Percentiles rank a stretch among this genome's conserved stretches.
These are phyloP conservation scores for Carex pumila DNA, from an alignment of 176 grass and related monocot genomes.

Conservation along the genomic window DNA sequence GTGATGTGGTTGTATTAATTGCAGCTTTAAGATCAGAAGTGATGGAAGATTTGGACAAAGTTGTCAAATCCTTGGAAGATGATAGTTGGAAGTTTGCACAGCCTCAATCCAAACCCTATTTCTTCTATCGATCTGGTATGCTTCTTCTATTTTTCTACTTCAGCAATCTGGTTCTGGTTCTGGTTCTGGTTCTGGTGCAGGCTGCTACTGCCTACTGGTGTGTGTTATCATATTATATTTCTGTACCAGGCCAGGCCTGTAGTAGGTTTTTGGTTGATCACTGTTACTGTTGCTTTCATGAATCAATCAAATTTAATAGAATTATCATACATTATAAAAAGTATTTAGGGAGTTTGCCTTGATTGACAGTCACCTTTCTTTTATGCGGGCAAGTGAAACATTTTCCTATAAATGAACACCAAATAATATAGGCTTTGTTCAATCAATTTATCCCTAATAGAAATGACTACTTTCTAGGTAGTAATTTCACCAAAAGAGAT, in stretches of 20 bases:
- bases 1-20: not conserved
- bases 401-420: not conserved
- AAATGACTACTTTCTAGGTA: no score
- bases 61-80: slow-evolving; percentile 81
- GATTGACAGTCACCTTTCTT: not conserved
- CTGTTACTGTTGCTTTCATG: not conserved
- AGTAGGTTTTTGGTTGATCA: not conserved
- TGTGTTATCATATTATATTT: not conserved
- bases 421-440: no score
- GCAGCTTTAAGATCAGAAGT: slow-evolving; percentile 69
- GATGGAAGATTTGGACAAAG: slow-evolving; percentile 71
- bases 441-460: no score
- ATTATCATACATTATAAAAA: not conserved
- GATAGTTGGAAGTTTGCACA: slow-evolving; percentile 86
- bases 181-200: not conserved
- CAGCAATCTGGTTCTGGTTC: not conserved
- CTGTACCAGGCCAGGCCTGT: not conserved
- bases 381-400: not conserved
- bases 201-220: no score
- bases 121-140: slow-evolving; percentile 64
- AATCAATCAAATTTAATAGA: not conserved
- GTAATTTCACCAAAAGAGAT: slow-evolving; percentile 15
- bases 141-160: not conserved
- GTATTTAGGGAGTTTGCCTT: not conserved
- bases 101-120: slow-evolving; percentile 67